Base-by-base conservation (phyloP, 805 yeast species). In the Wickerhamiella sergipiensis region DNA sequence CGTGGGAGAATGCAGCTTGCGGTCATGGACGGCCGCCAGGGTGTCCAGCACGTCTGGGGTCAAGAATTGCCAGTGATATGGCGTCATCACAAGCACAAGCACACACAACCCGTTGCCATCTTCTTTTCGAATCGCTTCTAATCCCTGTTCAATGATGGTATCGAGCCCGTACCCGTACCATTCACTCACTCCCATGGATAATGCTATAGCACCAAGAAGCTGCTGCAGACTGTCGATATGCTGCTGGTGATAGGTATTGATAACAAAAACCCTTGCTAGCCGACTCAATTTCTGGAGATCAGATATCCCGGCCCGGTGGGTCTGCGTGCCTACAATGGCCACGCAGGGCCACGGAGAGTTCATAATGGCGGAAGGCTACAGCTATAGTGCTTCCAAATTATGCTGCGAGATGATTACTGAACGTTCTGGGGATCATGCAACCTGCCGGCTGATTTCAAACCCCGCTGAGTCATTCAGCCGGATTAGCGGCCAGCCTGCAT, bases 111-210 rank as follows among this genome's bases (percentile, higher is more conserved):
- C 33, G 9, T 22, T 18, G 3, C 12, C 33, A 6, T 36, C 19
- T 36, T n/a, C 40, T n/a, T 17, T 17, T n/a, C 7, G 17, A 15
- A 23, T 15, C 2, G 17, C 22, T 5, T n/a, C 29, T 23, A 45
- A 18, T 3, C 23, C 47, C 24, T 29, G 39, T 10, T 26, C 23
- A 23, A 29, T 18, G 10, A 45, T 26, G 6, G 38, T 29, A 2
- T 9, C 38, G 13, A 46, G 9, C 17, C 21, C 22, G 45, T 46
- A 39, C 10, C 49, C 49, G 24, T 23, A 46, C 49, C 49, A 46
- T 39, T 39, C 49, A 9, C 38, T 2, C 15, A 39, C 44, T 12
- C 38, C 36, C 18, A 39, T 7, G 17, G 38, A 18, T 9, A 31
- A 17, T 10, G 44, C 44, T 13, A 46, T 23, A 7, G 49, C 43